Evolutionary conservation across 805 yeast species (phyloP).

Genomic region (Alloascoidea hylecoeti): DNA sequence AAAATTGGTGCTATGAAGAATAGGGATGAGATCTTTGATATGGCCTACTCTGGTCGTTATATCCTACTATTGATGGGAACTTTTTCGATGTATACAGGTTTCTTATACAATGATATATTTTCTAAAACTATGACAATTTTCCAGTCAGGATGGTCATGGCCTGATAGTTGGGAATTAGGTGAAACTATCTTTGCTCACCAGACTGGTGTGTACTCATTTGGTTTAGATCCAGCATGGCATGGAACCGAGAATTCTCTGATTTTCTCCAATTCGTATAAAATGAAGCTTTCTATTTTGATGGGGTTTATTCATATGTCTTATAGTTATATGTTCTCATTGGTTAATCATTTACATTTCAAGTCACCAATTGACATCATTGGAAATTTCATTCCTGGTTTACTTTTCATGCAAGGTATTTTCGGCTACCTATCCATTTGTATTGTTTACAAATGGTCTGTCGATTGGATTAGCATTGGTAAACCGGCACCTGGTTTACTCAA

Average conservation of each 20-base stretch:
- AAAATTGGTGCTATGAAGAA: slow-evolving; percentile 45
- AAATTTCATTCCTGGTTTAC: slow-evolving; percentile 84
- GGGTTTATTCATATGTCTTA: slow-evolving; percentile 93
- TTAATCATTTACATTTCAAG: slow-evolving; percentile 57
- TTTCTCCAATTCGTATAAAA: slow-evolving; percentile 90
- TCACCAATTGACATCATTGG: slow-evolving; percentile 76
- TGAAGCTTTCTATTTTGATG: slow-evolving; percentile 91
- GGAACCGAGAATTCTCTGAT: slow-evolving; percentile 86
- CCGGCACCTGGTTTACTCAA: slow-evolving; percentile 90
- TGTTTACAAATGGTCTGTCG: slow-evolving; percentile 86
- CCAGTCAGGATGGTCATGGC: slow-evolving; percentile 91
- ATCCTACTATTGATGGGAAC: slow-evolving; percentile 84
- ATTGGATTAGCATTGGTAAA: slow-evolving; percentile 67
- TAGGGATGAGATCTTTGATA: slow-evolving; percentile 88
- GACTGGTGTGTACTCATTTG: slow-evolving; percentile 64
- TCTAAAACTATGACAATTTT: slow-evolving; percentile 85
- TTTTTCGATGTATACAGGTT: slow-evolving; percentile 92
- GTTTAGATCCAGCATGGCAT: slow-evolving; percentile 94
- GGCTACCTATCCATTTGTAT: slow-evolving; percentile 83
- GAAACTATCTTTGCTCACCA: slow-evolving; percentile 53
- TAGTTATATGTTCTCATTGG: slow-evolving; percentile 72
- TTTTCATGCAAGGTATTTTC: slow-evolving; percentile 93
- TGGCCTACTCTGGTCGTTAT: slow-evolving; percentile 92
- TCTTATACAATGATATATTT: slow-evolving; percentile 86
- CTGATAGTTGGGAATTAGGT: slow-evolving; percentile 54